A percentile compares a stretch with the other conserved stretches of the same genome.
Evolutionary conservation across 164 flowering plant species (phyloP).

Genomic region (Brasenia schreberi): DNA sequence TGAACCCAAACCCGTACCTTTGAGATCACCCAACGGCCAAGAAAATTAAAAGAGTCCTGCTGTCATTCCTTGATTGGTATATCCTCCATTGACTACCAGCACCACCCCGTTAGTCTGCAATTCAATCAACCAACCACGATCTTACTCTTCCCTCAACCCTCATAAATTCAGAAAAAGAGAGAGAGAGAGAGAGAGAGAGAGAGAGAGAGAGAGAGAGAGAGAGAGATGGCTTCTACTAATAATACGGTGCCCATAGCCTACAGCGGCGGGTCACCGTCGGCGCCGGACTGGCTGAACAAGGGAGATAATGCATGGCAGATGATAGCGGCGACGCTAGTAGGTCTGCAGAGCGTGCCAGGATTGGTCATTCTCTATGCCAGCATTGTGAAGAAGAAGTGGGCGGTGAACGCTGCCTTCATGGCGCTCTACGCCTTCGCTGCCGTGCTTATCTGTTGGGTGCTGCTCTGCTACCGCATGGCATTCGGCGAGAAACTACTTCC

Average conservation of each 20-base stretch:
- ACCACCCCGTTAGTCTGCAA: too few relatives aligned
- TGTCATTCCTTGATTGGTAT: too few relatives aligned
- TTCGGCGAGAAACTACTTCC: conserved; percentile 20
- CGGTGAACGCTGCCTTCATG: conserved; percentile 70
- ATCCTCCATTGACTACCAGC: too few relatives aligned
- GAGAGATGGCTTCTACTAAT: too few relatives aligned
- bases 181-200: too few relatives aligned
- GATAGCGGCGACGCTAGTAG: conserved; percentile 37
- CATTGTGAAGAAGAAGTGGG: conserved; percentile 4
- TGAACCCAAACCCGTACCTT: too few relatives aligned
- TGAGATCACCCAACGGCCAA: too few relatives aligned
- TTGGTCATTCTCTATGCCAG: conserved; percentile 13
- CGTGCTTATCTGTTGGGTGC: conserved; percentile 50
- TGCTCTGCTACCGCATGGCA: conserved; percentile 43
- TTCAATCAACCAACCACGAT: too few relatives aligned
- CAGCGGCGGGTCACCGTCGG: conserved; percentile 9
- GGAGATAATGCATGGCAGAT: conserved; percentile 44
- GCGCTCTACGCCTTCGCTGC: conserved; percentile 57
- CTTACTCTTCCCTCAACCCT: too few relatives aligned
- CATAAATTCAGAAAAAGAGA: too few relatives aligned
- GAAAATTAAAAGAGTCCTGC: too few relatives aligned
- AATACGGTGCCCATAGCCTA: neutral
- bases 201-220: too few relatives aligned
- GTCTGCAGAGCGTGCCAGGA: conserved; percentile 50
- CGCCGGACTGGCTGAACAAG: conserved; percentile 5